Conservation (phyloP, 2,329 filamentous ascomycete genomes). For the Grosmannia clavigera region DNA sequence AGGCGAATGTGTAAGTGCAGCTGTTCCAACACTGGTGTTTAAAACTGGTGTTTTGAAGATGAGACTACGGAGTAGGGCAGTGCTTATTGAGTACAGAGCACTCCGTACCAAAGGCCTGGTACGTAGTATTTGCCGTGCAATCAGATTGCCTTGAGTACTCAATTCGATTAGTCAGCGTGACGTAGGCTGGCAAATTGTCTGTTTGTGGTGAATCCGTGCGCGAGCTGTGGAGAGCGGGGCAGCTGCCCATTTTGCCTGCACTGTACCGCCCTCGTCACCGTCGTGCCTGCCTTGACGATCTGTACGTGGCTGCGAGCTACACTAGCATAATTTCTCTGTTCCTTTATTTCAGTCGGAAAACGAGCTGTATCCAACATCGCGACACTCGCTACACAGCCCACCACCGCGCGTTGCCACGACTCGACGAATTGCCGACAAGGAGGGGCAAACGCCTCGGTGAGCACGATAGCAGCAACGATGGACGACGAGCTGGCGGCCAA, state of each 20-base stretch:
- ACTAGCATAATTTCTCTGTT: no score
- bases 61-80: no score
- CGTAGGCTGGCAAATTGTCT: background rate
- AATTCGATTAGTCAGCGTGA: background rate
- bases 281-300: constrained; percentile 5
- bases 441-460: background rate
- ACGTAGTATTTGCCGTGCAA: no score
- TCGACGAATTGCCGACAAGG: background rate
- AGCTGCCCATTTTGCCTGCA: background rate
- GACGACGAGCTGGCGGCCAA: constrained; percentile 57
- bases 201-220: background rate
- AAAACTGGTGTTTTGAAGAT: no score
- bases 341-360: no score
- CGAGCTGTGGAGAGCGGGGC: background rate
- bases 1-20: no score
- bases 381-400: background rate
- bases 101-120: no score
- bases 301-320: no score
- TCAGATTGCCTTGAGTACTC: no score
- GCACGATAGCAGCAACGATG: constrained; percentile 30
- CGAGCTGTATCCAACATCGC: background rate
- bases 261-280: constrained; percentile 4
- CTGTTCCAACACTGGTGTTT: no score
- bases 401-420: no score
- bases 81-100: no score